Conservation (phyloP, 2,329 filamentous ascomycete genomes). For the Penicillium sumatraense region DNA sequence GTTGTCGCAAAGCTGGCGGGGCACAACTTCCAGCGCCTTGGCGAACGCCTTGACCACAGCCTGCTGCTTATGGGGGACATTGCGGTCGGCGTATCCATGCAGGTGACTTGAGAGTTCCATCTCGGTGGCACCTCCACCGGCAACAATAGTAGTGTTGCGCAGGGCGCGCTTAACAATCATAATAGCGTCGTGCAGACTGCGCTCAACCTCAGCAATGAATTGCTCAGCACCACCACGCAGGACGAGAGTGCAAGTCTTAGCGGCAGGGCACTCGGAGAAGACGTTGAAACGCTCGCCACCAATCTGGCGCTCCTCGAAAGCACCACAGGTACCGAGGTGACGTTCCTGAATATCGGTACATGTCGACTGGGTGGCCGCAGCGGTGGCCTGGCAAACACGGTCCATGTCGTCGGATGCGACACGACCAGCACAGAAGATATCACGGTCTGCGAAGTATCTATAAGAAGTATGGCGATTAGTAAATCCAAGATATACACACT, state of each 20-base stretch:
- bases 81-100: constrained; percentile 88
- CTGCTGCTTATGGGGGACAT: constrained; percentile 93
- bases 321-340: constrained; percentile 87
- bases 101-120: constrained; percentile 97
- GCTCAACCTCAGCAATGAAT: constrained; percentile 98
- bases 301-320: constrained; percentile 95
- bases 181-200: constrained; percentile 96
- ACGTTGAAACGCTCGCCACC: constrained; percentile 98
- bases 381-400: constrained; percentile 91
- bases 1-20: constrained; percentile 96
- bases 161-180: constrained; percentile 99
- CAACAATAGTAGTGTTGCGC: constrained; percentile 92
- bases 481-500: not conserved
- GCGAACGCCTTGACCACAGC: constrained; percentile 97
- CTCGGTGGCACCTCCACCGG: constrained; percentile 90
- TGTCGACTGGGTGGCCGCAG: constrained; percentile 89
- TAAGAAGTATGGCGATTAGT: constrained; percentile 5
- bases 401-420: constrained; percentile 92
- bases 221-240: constrained; percentile 96
- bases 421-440: constrained; percentile 97
- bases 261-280: constrained; percentile 92
- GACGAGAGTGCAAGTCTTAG: constrained; percentile 95
- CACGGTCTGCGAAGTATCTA: constrained; percentile 89
- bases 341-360: constrained; percentile 91
- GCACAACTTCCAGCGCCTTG: constrained; percentile 95